Evolutionary conservation across 73 alveolate genomes (phyloP).

Genomic region (Paramecium pentaurelia): DNA sequence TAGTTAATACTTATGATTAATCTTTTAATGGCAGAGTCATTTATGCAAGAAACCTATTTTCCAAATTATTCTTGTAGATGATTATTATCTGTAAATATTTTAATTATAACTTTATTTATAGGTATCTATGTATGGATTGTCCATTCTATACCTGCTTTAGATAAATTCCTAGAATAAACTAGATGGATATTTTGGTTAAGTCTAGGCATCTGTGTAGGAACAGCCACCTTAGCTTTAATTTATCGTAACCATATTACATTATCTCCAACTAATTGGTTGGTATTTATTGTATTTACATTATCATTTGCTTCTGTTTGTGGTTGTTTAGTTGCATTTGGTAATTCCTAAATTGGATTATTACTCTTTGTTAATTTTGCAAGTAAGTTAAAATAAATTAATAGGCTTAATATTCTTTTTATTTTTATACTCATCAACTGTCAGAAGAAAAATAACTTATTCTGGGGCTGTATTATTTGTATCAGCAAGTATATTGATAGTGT

Average conservation of each 20-base stretch:
- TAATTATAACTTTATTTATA: neutral
- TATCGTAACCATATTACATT: neutral
- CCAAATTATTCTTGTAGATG: slow-evolving; percentile 10
- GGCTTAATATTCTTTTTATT: slow-evolving; percentile 40
- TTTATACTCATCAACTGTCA: slow-evolving; percentile 8
- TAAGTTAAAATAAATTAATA: neutral
- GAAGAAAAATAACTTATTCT: neutral
- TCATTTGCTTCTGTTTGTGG: slow-evolving; percentile 38
- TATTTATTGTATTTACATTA: neutral
- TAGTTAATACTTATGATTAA: neutral
- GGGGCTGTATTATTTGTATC: slow-evolving; percentile 23
- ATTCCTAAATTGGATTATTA: slow-evolving; percentile 16
- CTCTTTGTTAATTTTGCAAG: slow-evolving; percentile 39
- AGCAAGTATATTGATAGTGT: slow-evolving; percentile 29
- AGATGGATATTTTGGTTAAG: slow-evolving; percentile 30
- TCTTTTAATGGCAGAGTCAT: slow-evolving; percentile 16
- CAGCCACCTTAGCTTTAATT: slow-evolving; percentile 1
- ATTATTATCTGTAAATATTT: neutral
- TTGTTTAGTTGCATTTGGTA: neutral
- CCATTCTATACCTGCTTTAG: neutral
- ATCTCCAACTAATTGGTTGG: neutral
- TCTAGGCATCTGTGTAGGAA: neutral
- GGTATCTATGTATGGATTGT: slow-evolving; percentile 10
- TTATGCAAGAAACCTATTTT: neutral
- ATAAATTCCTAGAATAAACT: neutral